phyloP scores from a whole-genome alignment of 1,139 yeast genomes.

The Debaryomyces singareniensis region DNA sequence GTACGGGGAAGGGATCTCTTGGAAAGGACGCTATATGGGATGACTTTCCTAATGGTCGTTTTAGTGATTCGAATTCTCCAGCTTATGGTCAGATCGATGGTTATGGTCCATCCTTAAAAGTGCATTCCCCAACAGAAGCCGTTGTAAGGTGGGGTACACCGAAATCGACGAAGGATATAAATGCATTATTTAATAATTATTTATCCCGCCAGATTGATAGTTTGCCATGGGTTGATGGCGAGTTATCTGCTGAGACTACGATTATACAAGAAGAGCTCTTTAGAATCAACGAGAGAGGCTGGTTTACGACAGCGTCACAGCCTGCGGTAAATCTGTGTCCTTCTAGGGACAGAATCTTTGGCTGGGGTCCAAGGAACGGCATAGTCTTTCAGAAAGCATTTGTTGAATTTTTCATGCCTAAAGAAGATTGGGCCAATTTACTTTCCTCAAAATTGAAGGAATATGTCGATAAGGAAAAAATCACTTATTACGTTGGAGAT shows the following conservation, averaged over 20 bases:
- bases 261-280: constrained; percentile 87
- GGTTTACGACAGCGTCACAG: constrained; percentile 90
- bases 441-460: constrained; percentile 48
- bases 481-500: constrained; percentile 72
- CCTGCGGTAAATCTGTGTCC: constrained; percentile 81
- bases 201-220: constrained; percentile 69
- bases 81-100: constrained; percentile 98
- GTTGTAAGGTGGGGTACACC: constrained; percentile 82
- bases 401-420: constrained; percentile 75
- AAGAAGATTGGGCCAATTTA: constrained; percentile 64
- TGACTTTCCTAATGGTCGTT: constrained; percentile 96
- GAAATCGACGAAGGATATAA: constrained; percentile 52
- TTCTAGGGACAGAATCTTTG: constrained; percentile 81
- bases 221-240: constrained; percentile 88
- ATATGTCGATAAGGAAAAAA: constrained; percentile 33
- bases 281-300: constrained; percentile 65
- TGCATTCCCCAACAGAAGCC: constrained; percentile 61
- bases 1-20: constrained; percentile 76
- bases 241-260: constrained; percentile 84
- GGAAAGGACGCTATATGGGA: constrained; percentile 98
- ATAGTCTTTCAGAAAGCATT: constrained; percentile 90
- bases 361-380: constrained; percentile 96
- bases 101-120: constrained; percentile 85
- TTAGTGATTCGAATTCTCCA: constrained; percentile 95
- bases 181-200: constrained; percentile 65